Conservation (phyloP, 2,329 filamentous ascomycete species). For the Paraconiothyrium brasiliense region DNA sequence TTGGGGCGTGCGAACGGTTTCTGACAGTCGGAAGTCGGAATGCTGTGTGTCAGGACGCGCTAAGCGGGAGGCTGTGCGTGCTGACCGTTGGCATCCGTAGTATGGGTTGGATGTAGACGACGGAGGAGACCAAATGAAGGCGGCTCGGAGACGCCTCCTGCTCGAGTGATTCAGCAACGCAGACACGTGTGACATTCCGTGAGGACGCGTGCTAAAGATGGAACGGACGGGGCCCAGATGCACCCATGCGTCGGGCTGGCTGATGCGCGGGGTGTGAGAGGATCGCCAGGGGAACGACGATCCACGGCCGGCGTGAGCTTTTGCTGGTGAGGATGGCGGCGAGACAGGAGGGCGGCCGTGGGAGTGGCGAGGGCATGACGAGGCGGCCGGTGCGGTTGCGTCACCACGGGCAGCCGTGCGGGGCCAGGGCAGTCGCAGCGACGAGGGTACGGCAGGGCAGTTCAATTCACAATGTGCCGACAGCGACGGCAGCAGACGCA, state of each 20-base stretch:
- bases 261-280: slow-evolving; percentile 15
- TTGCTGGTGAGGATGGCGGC: slow-evolving; percentile 10
- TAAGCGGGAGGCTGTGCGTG: background rate
- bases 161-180: background rate
- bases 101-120: background rate
- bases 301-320: slow-evolving; percentile 4
- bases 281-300: slow-evolving; percentile 28
- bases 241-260: slow-evolving; percentile 10
- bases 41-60: background rate
- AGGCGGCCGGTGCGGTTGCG: background rate
- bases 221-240: slow-evolving; percentile 18
- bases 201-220: slow-evolving; percentile 22
- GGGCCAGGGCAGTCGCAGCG: too few relatives aligned
- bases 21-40: background rate
- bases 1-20: background rate
- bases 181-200: slow-evolving; percentile 1
- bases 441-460: too few relatives aligned
- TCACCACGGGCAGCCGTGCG: background rate
- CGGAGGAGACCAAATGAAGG: background rate
- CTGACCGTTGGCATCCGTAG: background rate
- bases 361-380: background rate
- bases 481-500: too few relatives aligned
- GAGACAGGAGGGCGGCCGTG: background rate
- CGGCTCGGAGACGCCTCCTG: background rate
- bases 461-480: too few relatives aligned